Conservation (phyloP, 768 basidiomycete species). For the Ramaria sp. region DNA sequence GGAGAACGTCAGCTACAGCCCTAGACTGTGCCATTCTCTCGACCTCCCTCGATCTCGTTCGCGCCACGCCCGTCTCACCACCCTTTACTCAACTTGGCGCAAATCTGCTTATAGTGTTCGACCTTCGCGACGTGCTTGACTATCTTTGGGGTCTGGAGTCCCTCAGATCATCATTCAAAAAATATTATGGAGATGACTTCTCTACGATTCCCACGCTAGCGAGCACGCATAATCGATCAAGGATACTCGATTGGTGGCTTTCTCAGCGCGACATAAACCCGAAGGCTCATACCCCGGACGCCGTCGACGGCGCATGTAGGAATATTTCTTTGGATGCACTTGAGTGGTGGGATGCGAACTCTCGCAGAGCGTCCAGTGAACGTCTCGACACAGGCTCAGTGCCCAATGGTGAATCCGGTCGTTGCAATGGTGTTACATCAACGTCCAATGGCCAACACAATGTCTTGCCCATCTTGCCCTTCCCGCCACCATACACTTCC, state of each 20-base stretch:
- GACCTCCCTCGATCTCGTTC: conserved; percentile 47
- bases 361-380: conserved; percentile 21
- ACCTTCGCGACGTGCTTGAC: conserved; percentile 64
- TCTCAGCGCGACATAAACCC: conserved; percentile 49
- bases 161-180: conserved; percentile 51
- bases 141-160: conserved; percentile 29
- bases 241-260: conserved; percentile 78
- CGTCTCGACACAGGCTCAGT: too few relatives aligned
- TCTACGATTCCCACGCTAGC: conserved; percentile 71
- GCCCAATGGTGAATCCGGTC: neutral
- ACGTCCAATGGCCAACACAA: neutral
- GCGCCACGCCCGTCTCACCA: conserved; percentile 40
- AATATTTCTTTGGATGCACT: conserved; percentile 65
- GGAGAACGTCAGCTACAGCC: conserved; percentile 50
- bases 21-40: conserved; percentile 68
- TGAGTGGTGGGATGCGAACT: conserved; percentile 65
- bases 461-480: conserved; percentile 9
- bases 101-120: conserved; percentile 55
- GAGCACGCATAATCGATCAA: conserved; percentile 58
- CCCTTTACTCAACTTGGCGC: conserved; percentile 66
- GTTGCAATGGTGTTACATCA: neutral
- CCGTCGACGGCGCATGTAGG: conserved; percentile 70
- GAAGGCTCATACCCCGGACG: conserved; percentile 38
- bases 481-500: conserved; percentile 65
- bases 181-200: conserved; percentile 38